Base-by-base conservation (phyloP, 139 green algal genomes). In the Chlamydomonas sp. region DNA sequence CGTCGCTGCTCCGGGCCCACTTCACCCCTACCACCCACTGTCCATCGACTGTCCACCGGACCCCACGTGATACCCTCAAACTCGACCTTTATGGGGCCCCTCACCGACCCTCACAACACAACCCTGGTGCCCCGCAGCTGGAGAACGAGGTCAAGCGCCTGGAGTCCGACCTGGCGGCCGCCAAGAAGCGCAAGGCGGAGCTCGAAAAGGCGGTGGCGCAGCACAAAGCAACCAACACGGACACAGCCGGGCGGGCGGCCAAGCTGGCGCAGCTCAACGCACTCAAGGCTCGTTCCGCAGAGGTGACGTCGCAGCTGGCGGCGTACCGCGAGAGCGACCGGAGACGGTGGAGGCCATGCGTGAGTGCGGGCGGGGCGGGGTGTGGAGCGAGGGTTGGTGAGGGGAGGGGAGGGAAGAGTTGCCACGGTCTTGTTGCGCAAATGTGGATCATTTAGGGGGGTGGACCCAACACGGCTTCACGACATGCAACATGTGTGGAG, bases 241-340 rank as follows among this genome's bases (percentile, higher is more conserved):
- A 93, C 89, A 83, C 84, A 64, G 84, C 83, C 6, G 18, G 14
- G 5, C 20, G 69, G 69, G 12, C 14, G 16, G 69, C 15, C 14
- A 31, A 5, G 83, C 81, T 93, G 64, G 75, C 77, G 12, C 57
- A 91, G 61, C 71, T 94, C 57, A 61, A 82, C 2, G n/a, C 85
- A 68, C 86, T 96, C 63, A 63, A 90, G 75, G n/a, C 84, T 3
- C 31, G 90, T 49, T 20, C 90, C 75, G 66, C 62, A 10, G 49
- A 67, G 59, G 79, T 94, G 72, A 59, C 93, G 63, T 73, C 16
- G 1, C 83, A 94, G 63, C 78, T 97, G 74, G 78, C 68, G 66
- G 72, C 93, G 16, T 97, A 94, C 84, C 85, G 91, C 8, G 95
- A 94, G 12, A 94, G 88, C 67, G 95, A 97, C 79, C 95, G 0